A percentile compares a stretch with the other conserved stretches of the same genome.
Conservation (phyloP, 2,329 filamentous ascomycete species). For the Rhynchosporium graminicola region DNA sequence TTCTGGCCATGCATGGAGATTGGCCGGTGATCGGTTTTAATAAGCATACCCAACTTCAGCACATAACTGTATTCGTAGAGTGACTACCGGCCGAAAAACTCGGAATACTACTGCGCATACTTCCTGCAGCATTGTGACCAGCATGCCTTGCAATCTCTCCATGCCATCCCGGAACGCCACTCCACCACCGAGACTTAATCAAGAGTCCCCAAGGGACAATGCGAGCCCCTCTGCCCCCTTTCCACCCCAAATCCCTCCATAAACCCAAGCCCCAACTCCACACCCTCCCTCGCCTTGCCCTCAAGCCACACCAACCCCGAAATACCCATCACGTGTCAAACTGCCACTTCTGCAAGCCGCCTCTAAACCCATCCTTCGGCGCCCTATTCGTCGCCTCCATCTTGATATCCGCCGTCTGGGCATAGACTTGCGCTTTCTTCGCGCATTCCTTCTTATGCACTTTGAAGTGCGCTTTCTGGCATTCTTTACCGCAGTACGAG, state of each 20-base stretch:
- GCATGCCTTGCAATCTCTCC: too few relatives aligned
- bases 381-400: slow-evolving; percentile 16
- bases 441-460: slow-evolving; percentile 35
- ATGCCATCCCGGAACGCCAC: too few relatives aligned
- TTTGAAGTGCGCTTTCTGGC: slow-evolving; percentile 35
- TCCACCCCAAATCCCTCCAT: neutral
- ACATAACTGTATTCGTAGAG: too few relatives aligned
- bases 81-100: too few relatives aligned
- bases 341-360: slow-evolving; percentile 33
- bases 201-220: too few relatives aligned
- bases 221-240: neutral
- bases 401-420: slow-evolving; percentile 27
- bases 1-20: neutral
- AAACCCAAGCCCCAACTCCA: neutral
- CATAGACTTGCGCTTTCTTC: slow-evolving; percentile 25
- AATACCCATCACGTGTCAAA: slow-evolving; percentile 29
- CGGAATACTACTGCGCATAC: too few relatives aligned
- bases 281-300: neutral
- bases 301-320: too few relatives aligned
- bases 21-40: too few relatives aligned
- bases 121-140: too few relatives aligned
- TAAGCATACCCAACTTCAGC: too few relatives aligned
- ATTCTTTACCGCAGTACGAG: slow-evolving; percentile 35
- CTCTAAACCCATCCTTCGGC: slow-evolving; percentile 25
- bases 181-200: too few relatives aligned